Conservation (phyloP, 306 rosid genomes). For the Cicer arietinum region DNA sequence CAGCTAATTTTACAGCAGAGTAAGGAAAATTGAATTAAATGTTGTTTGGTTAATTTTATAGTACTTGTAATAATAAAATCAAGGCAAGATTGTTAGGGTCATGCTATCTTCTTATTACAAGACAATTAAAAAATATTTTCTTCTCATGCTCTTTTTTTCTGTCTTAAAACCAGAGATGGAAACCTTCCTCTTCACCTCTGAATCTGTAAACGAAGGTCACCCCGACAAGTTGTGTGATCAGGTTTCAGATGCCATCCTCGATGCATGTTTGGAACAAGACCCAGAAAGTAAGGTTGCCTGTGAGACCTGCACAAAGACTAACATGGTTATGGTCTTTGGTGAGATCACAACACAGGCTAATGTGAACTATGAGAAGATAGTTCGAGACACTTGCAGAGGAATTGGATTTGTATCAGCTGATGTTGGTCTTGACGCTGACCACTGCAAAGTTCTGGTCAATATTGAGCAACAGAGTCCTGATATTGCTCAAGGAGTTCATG, state of each 20-base stretch:
- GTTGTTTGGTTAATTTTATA: background rate
- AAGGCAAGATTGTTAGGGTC: constrained; percentile 26
- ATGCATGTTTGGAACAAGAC: constrained; percentile 87
- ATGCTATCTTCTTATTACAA: background rate
- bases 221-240: constrained; percentile 89
- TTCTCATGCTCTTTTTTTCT: background rate
- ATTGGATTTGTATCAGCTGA: constrained; percentile 70
- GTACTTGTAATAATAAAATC: constrained; percentile 1
- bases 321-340: constrained; percentile 95
- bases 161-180: constrained; percentile 62
- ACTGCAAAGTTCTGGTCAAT: constrained; percentile 67
- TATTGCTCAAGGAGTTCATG: constrained; percentile 79
- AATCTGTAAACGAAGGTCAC: constrained; percentile 88
- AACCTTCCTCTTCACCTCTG: constrained; percentile 80
- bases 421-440: constrained; percentile 76
- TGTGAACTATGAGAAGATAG: constrained; percentile 72
- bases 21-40: background rate
- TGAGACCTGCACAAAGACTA: constrained; percentile 84
- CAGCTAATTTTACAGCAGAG: background rate
- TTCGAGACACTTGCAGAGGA: constrained; percentile 72
- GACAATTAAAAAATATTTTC: constrained; percentile 17
- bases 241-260: constrained; percentile 84
- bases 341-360: constrained; percentile 78
- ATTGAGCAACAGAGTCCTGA: constrained; percentile 78
- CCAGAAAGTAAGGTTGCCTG: constrained; percentile 85